These are phyloP conservation scores for Pichia inconspicua DNA, from an alignment of 1,139 yeast genomes.

Conservation along the genomic window DNA sequence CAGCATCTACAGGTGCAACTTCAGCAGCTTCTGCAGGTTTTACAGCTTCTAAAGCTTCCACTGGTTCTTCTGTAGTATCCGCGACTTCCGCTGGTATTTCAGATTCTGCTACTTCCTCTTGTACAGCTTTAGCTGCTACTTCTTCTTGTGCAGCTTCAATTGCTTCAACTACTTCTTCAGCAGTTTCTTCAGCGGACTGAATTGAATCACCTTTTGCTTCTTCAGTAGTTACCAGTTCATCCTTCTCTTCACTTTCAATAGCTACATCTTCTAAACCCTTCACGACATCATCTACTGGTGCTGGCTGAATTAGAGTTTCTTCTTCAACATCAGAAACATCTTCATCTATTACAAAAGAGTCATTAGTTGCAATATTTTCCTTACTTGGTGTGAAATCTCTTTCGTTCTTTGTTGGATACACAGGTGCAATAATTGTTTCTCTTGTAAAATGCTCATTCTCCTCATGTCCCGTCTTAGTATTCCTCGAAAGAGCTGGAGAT, in stretches of 20 bases:
- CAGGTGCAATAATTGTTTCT: constrained; percentile 23
- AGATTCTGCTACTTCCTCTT: constrained; percentile 2
- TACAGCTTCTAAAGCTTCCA: not conserved
- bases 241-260: constrained; percentile 1
- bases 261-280: constrained; percentile 1
- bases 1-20: constrained; percentile 1
- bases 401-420: constrained; percentile 10
- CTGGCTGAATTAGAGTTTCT: constrained; percentile 4
- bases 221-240: constrained; percentile 4
- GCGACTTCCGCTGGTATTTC: constrained; percentile 9
- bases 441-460: not conserved
- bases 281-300: constrained; percentile 5
- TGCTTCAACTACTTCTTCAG: too few species aligned
- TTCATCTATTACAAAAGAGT: constrained; percentile 24
- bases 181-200: too few species aligned
- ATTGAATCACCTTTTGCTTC: not conserved
- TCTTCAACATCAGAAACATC: constrained; percentile 8
- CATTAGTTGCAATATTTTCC: constrained; percentile 16
- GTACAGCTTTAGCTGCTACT: not conserved
- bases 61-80: constrained; percentile 17
- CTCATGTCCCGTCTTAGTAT: not conserved
- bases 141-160: not conserved
- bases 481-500: not conserved
- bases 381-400: constrained; percentile 13
- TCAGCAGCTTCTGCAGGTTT: not conserved